Evolutionary conservation across 352 stramenopile genomes (phyloP), one percentile per base, ranked within the genome.

Genomic region (Phytophthora syringae): DNA sequence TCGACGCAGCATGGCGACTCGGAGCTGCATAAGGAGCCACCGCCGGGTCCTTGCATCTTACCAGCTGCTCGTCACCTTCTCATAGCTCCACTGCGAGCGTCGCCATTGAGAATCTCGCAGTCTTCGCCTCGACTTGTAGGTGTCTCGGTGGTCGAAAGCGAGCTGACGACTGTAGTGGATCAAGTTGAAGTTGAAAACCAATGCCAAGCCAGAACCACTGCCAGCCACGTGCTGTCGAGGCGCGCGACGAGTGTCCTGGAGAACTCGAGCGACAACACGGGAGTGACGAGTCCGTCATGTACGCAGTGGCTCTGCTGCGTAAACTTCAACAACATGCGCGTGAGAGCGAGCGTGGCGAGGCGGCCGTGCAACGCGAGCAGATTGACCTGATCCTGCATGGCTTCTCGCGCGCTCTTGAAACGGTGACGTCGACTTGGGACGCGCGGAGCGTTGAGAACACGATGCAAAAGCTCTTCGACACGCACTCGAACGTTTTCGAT

Each of bases 401-500:
- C 7, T 90, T 93, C 24, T 74, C 77, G 20, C 80, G 77, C 12
- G 75, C 82, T 22, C 70, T 93, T 5, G 76, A 90, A 60, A 76
- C 64, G 3, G 67, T 77, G 15, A 71, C 65, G 16, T 69, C 70
- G 5, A 77, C 70, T 32, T 76, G 56, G 77, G 79, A 80, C 49
- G 73, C 84, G 54, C 66, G 68, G 13, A 72, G 64, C 27, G 69
- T 82, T 7, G 84, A 93, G 50, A 74, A 83, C 40, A 78, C 84
- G 21, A 84, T 94, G 72, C 72, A 92, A 61, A 81, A 79, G 47
- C 74, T 92, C 9, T 94, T 93, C 49, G 65, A 84, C 30, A 89
- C 84, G 21, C 85, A 94, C 72, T 77, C 81, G 25, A 86, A 94
- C 45, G 84, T 94, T 18, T 94, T 94, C 69, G 86, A 94, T 43